Evolutionary conservation across 78 protist genomes (phyloP).

Genomic region (Tieghemostelium lacteum): DNA sequence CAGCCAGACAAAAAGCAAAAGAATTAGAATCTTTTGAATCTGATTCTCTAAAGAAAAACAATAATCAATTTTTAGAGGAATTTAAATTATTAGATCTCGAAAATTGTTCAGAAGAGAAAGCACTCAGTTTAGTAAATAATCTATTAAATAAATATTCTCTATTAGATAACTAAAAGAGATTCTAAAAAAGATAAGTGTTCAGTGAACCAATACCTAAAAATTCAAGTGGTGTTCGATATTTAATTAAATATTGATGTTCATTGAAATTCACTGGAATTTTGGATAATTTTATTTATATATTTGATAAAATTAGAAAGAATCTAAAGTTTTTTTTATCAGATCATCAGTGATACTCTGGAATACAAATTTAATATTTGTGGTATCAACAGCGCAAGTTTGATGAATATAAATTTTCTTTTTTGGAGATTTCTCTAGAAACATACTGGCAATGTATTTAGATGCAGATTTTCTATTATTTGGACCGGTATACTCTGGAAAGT

Average conservation of each 20-base stretch:
- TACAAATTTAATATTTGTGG: conserved; percentile 22
- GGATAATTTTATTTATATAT: no score
- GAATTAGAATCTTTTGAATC: conserved; percentile 91
- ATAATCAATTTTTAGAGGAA: conserved; percentile 49
- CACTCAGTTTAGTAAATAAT: conserved; percentile 14
- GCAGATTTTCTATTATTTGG: background rate
- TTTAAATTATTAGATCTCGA: conserved; percentile 44
- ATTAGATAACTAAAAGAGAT: background rate
- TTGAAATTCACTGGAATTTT: no score
- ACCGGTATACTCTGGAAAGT: conserved; percentile 13
- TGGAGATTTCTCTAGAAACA: background rate
- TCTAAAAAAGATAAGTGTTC: background rate
- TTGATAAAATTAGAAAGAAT: background rate
- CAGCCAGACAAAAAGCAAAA: conserved; percentile 87
- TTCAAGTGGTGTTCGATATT: no score
- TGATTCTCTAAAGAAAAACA: conserved; percentile 42
- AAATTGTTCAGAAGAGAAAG: background rate
- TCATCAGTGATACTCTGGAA: conserved; percentile 30
- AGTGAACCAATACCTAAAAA: no score
- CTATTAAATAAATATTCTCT: conserved; percentile 38
- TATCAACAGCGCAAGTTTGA: conserved; percentile 38
- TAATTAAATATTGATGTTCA: no score
- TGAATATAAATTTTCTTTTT: background rate
- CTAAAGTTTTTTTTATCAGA: conserved; percentile 20
- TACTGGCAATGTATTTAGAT: background rate